A percentile compares a stretch with the other conserved stretches of the same genome.
phyloP scores from a whole-genome alignment of 148 eudicot species.

The Amaranthus hypochondriacus region DNA sequence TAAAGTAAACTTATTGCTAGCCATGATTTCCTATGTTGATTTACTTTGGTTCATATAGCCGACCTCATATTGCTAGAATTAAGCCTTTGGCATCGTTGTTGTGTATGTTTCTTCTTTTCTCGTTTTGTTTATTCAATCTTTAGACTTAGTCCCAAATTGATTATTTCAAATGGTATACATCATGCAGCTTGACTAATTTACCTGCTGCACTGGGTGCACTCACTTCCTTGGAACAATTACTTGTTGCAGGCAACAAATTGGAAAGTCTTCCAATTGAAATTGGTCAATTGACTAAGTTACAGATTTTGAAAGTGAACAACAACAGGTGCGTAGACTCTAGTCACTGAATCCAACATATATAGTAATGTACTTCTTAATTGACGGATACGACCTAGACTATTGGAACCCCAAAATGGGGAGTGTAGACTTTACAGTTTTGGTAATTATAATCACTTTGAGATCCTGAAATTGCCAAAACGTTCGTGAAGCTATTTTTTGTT shows the following conservation, averaged over 20 bases:
- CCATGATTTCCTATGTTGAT: no score
- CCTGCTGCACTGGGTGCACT: constrained; percentile 70
- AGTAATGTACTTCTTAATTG: not conserved
- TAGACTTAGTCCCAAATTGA: not conserved
- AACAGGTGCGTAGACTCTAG: constrained; percentile 45
- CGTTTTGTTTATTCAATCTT: not conserved
- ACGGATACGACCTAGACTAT: not conserved
- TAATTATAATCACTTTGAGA: not conserved
- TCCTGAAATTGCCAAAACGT: not conserved
- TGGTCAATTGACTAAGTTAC: constrained; percentile 48
- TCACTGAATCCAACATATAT: not conserved
- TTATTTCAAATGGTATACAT: not conserved
- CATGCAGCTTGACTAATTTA: constrained; percentile 65
- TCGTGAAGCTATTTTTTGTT: not conserved
- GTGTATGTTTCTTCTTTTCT: not conserved
- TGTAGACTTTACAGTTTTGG: not conserved
- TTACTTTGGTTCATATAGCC: no score
- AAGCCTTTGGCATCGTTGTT: no score
- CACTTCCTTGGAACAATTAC: constrained; percentile 56
- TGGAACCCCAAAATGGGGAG: not conserved
- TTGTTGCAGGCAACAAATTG: constrained; percentile 58
- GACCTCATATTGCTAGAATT: no score
- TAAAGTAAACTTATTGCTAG: no score
- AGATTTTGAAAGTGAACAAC: constrained; percentile 63
- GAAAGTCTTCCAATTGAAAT: constrained; percentile 58